Conservation (phyloP, 192 early-diverging fungal genomes). For the Backusella australiensis region DNA sequence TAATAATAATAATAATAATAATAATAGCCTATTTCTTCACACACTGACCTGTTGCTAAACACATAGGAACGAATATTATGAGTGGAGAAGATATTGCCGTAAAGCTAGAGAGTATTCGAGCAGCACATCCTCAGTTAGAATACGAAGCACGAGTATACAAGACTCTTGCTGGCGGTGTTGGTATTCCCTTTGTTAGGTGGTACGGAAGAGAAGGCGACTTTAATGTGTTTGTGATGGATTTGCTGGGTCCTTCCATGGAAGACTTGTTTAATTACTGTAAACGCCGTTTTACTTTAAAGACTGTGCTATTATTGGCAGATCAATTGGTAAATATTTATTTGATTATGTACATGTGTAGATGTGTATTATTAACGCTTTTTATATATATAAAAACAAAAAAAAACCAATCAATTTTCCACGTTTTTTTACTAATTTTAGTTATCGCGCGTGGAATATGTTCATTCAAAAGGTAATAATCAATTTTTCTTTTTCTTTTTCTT, state of each 20-base stretch:
- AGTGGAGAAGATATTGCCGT: constrained; percentile 97
- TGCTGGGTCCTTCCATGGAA: constrained; percentile 85
- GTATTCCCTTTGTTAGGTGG: constrained; percentile 85
- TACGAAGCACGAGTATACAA: constrained; percentile 97
- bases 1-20: constrained; percentile 34
- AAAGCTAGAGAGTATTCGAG: constrained; percentile 91
- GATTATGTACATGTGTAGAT: not conserved
- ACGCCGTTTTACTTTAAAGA: constrained; percentile 86
- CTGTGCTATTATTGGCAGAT: constrained; percentile 82
- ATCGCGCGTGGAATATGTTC: constrained; percentile 70
- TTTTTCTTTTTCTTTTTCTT: not conserved
- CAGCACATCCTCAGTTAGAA: constrained; percentile 97
- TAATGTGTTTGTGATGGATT: constrained; percentile 86
- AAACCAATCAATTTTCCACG: not conserved
- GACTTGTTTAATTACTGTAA: constrained; percentile 92
- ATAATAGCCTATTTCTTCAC: not conserved
- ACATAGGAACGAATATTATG: constrained; percentile 74
- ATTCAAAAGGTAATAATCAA: constrained; percentile 55
- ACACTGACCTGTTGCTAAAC: not conserved
- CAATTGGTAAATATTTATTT: constrained; percentile 62
- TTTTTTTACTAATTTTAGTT: constrained; percentile 36
- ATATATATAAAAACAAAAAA: not conserved
- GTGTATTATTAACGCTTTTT: not conserved
- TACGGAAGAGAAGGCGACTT: constrained; percentile 82
- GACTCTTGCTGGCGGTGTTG: constrained; percentile 89